These are phyloP conservation scores for Cryptomeria japonica DNA, from an alignment of 75 land plant genomes.

Conservation along the genomic window DNA sequence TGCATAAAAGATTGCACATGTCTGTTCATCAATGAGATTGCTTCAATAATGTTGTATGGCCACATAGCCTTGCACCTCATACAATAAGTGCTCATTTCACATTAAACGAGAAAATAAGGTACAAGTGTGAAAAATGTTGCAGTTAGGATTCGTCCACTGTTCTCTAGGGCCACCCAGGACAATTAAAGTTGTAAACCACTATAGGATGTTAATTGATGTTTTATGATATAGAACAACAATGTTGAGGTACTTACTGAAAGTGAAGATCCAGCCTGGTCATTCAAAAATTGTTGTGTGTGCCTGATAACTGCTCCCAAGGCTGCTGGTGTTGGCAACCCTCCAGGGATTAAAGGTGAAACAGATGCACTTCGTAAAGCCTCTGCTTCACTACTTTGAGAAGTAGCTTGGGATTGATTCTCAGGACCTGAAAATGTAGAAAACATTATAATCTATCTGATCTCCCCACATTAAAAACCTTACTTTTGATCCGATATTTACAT, in stretches of 20 bases:
- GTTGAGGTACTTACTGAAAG: conserved; percentile 40
- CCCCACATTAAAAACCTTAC: neutral
- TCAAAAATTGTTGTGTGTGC: conserved; percentile 62
- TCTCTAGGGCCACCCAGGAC: neutral
- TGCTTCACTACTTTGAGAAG: conserved; percentile 7
- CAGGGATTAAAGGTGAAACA: conserved; percentile 8
- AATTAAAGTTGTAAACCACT: too few species aligned
- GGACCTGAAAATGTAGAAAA: conserved; percentile 13
- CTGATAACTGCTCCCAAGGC: conserved; percentile 69
- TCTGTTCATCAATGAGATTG: neutral
- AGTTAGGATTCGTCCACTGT: neutral
- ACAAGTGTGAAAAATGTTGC: neutral
- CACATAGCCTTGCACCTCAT: neutral
- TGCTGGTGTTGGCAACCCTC: conserved; percentile 61
- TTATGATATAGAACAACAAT: neutral
- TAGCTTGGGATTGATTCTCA: conserved; percentile 12
- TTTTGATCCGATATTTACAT: neutral
- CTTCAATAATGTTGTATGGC: neutral
- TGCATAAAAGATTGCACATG: neutral
- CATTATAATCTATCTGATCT: neutral
- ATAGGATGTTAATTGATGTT: too few species aligned
- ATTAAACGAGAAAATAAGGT: too few species aligned
- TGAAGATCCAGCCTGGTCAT: conserved; percentile 54
- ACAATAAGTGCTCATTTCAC: neutral
- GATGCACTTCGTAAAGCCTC: conserved; percentile 7